A percentile compares a stretch with the other conserved stretches of the same genome.
phyloP scores from a whole-genome alignment of 169 alveolate species.

The Miamiensis avidus region DNA sequence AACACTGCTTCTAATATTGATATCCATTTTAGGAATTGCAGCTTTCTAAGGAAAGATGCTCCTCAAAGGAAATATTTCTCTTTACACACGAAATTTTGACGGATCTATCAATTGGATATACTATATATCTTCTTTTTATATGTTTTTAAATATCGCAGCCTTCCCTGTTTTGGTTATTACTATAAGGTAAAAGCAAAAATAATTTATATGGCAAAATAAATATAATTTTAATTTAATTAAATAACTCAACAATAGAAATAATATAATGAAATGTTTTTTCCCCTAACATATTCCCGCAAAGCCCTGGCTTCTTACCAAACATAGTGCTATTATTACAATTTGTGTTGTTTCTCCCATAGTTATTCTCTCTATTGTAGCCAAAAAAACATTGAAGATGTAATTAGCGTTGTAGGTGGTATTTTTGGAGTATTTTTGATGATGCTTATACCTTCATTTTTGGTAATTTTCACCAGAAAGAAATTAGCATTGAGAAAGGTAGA shows the following conservation, averaged over 20 bases:
- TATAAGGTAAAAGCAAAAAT: background rate
- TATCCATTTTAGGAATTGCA: background rate
- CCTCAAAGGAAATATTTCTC: background rate
- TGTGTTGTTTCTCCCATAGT: constrained; percentile 2
- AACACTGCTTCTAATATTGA: background rate
- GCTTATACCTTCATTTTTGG: constrained; percentile 12
- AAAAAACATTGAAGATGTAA: constrained; percentile 9
- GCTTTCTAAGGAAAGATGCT: constrained; percentile 12
- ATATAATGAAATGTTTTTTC: constrained; percentile 13
- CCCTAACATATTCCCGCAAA: background rate
- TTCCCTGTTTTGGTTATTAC: constrained; percentile 44
- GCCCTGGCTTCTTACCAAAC: constrained; percentile 1
- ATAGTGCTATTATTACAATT: background rate
- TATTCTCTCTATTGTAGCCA: background rate
- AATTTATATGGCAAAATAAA: no score
- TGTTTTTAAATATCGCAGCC: constrained; percentile 51
- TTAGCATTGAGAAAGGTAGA: background rate
- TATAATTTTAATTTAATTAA: no score
- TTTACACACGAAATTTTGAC: background rate
- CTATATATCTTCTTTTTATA: constrained; percentile 41
- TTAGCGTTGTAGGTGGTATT: constrained; percentile 3
- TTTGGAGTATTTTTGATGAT: constrained; percentile 15
- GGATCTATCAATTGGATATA: constrained; percentile 24
- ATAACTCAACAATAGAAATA: background rate
- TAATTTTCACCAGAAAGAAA: constrained; percentile 8